Evolutionary conservation across 805 yeast species (phyloP).

Genomic region (Nakazawaea laoshanensis): DNA sequence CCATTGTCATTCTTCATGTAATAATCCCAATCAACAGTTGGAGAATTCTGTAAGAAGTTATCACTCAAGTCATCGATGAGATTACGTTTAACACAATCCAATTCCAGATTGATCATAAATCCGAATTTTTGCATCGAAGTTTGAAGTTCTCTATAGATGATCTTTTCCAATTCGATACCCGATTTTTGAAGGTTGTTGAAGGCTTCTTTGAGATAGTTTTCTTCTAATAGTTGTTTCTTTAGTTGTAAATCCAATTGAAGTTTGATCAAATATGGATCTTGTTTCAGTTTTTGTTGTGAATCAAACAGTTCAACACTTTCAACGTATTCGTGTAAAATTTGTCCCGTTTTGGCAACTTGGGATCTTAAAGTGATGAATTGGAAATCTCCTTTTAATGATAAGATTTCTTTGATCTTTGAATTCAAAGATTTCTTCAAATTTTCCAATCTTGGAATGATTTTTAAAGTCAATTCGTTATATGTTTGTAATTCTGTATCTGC

Average conservation of each 20-base stretch:
- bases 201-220: conserved; percentile 58
- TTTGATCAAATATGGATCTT: conserved; percentile 59
- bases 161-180: conserved; percentile 57
- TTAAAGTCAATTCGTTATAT: conserved; percentile 37
- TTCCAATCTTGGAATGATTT: conserved; percentile 46
- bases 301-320: conserved; percentile 33
- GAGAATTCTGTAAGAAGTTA: conserved; percentile 45
- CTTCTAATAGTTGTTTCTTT: conserved; percentile 55
- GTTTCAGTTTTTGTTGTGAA: conserved; percentile 21
- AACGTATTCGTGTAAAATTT: conserved; percentile 37
- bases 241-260: conserved; percentile 57
- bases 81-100: conserved; percentile 34
- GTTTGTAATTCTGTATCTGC: conserved; percentile 41
- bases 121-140: conserved; percentile 44
- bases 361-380: conserved; percentile 44
- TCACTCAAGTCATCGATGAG: conserved; percentile 45
- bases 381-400: conserved; percentile 50
- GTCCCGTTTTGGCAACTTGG: conserved; percentile 59
- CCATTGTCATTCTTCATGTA: conserved; percentile 40
- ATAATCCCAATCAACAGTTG: conserved; percentile 64
- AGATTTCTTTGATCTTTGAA: conserved; percentile 46
- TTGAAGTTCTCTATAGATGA: conserved; percentile 56
- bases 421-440: conserved; percentile 45
- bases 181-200: conserved; percentile 55
- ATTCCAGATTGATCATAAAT: conserved; percentile 42